Conservation (phyloP, 1,139 yeast species). For the Candida labiduridarum region DNA sequence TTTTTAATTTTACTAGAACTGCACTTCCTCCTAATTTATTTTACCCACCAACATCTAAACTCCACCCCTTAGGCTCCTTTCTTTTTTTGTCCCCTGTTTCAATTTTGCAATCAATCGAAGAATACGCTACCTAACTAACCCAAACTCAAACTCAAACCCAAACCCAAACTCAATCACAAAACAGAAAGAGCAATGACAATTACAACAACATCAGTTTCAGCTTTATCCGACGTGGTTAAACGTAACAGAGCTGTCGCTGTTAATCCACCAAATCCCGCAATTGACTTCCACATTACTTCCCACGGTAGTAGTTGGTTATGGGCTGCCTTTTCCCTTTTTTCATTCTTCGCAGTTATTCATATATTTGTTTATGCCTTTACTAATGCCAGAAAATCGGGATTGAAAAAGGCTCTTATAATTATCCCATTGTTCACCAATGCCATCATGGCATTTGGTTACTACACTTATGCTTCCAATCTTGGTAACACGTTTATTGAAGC, state of each 20-base stretch:
- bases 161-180: too few relatives aligned
- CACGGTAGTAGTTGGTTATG: constrained; percentile 75
- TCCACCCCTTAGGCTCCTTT: not conserved
- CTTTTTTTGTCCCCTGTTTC: not conserved
- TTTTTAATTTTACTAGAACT: not conserved
- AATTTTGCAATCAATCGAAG: not conserved
- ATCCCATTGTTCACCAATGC: constrained; percentile 49
- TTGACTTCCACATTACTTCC: constrained; percentile 54
- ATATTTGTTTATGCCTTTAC: constrained; percentile 41
- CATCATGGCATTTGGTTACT: constrained; percentile 54
- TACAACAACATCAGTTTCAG: not conserved
- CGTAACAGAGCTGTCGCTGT: constrained; percentile 51
- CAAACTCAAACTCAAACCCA: not conserved
- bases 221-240: constrained; percentile 12
- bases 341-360: constrained; percentile 44
- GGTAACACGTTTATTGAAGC: constrained; percentile 60
- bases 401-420: constrained; percentile 46
- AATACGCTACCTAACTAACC: not conserved
- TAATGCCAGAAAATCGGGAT: constrained; percentile 30
- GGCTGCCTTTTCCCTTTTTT: constrained; percentile 61
- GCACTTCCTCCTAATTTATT: too few relatives aligned
- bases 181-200: not conserved
- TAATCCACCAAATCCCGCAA: constrained; percentile 44
- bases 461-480: constrained; percentile 66
- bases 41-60: too few relatives aligned